Evolutionary conservation across 345 rosid species (phyloP).

Genomic region (Camelina hispida): DNA sequence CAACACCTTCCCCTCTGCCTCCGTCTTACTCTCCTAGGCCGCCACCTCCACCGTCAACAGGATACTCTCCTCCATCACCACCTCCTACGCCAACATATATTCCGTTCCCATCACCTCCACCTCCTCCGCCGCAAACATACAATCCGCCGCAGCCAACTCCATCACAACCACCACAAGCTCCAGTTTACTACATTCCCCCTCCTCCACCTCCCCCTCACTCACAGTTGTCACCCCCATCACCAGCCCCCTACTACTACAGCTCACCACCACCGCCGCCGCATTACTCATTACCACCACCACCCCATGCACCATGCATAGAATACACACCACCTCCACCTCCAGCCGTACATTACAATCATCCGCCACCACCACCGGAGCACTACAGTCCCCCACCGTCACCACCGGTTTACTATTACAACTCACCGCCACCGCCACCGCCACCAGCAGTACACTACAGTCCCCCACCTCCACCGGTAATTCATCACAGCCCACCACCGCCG

Average conservation of each 20-base stretch:
- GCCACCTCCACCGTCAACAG: constrained; percentile 45
- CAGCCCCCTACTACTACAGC: constrained; percentile 44
- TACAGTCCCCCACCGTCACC: constrained; percentile 55
- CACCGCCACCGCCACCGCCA: constrained; percentile 63
- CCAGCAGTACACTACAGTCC: constrained; percentile 42
- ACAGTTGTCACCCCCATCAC: constrained; percentile 54
- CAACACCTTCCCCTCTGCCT: constrained; percentile 50
- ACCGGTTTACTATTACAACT: constrained; percentile 30
- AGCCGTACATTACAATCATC: constrained; percentile 45
- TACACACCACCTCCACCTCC: constrained; percentile 44
- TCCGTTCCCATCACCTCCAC: constrained; percentile 38
- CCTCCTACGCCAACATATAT: constrained; percentile 33
- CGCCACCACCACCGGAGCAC: constrained; percentile 61
- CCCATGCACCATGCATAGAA: constrained; percentile 45
- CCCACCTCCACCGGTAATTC: constrained; percentile 33
- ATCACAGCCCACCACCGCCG: constrained; percentile 65
- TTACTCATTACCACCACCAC: constrained; percentile 44
- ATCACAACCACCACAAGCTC: constrained; percentile 42
- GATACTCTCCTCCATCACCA: constrained; percentile 39
- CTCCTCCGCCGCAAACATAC: constrained; percentile 41
- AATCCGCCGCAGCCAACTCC: constrained; percentile 18
- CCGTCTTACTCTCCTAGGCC: constrained; percentile 42
- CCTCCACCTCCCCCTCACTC: constrained; percentile 23
- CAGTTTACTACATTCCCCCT: constrained; percentile 46
- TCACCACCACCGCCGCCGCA: constrained; percentile 62